These are phyloP conservation scores for Helotiales sp. DNA, from an alignment of 2,329 filamentous ascomycete genomes.

Conservation along the genomic window DNA sequence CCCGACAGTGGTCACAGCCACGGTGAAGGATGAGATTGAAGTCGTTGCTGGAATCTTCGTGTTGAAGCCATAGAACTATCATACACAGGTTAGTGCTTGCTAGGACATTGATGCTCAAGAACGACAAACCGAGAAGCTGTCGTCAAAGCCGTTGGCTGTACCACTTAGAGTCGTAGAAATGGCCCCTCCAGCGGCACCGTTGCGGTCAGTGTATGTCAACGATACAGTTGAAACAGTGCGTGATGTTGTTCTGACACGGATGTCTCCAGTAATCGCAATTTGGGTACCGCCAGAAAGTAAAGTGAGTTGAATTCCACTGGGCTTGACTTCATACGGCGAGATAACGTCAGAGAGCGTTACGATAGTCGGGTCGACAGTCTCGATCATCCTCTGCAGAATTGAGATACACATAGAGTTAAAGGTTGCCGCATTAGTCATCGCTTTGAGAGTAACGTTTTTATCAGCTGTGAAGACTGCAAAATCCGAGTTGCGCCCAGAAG, in stretches of 20 bases:
- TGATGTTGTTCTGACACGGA: conserved; percentile 56
- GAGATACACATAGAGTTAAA: conserved; percentile 51
- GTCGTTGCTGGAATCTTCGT: conserved; percentile 53
- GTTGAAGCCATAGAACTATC: conserved; percentile 32
- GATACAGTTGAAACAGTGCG: conserved; percentile 47
- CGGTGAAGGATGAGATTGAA: conserved; percentile 61
- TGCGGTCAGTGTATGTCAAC: conserved; percentile 57
- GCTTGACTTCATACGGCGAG: conserved; percentile 59
- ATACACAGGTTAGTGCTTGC: not conserved
- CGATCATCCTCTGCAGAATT: conserved; percentile 60
- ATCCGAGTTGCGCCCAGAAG: conserved; percentile 48
- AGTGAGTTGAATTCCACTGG: conserved; percentile 55
- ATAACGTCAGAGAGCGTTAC: conserved; percentile 54
- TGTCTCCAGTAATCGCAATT: conserved; percentile 53
- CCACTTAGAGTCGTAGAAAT: conserved; percentile 49
- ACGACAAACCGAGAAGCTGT: conserved; percentile 54
- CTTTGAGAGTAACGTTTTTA: conserved; percentile 52
- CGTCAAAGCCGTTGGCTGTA: conserved; percentile 56
- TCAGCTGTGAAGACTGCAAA: conserved; percentile 57
- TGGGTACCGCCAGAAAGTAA: conserved; percentile 48
- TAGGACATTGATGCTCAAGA: conserved; percentile 32
- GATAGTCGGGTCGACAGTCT: conserved; percentile 53
- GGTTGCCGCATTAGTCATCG: conserved; percentile 44
- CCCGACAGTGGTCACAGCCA: conserved; percentile 49
- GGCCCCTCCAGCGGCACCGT: conserved; percentile 47